Evolutionary conservation across 805 yeast genomes (phyloP).

Genomic region (Metschnikowia henanensis): DNA sequence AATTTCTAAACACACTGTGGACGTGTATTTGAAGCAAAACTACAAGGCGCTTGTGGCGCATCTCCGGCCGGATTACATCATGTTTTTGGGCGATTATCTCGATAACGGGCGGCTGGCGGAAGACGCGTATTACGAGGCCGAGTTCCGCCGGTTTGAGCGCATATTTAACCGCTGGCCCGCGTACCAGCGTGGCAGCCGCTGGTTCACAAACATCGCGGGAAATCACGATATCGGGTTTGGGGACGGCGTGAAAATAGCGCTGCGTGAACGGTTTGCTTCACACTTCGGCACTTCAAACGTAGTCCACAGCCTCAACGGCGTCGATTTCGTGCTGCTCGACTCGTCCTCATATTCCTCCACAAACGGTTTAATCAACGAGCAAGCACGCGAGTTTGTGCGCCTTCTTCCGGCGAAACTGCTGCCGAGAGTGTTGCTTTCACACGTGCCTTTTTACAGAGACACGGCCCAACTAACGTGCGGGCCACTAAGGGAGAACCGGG

Average conservation of each 20-base stretch:
- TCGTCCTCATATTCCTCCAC: slow-evolving; percentile 21
- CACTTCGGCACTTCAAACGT: slow-evolving; percentile 36
- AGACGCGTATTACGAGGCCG: slow-evolving; percentile 30
- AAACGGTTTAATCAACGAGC: slow-evolving; percentile 12
- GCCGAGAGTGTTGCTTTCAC: slow-evolving; percentile 26
- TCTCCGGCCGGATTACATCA: slow-evolving; percentile 36
- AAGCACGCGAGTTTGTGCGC: slow-evolving; percentile 17
- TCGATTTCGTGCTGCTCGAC: slow-evolving; percentile 29
- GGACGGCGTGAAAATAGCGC: slow-evolving; percentile 23
- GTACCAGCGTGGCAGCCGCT: slow-evolving; percentile 24
- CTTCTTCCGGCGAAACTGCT: slow-evolving; percentile 4
- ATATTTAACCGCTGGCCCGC: slow-evolving; percentile 27
- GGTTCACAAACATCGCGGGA: slow-evolving; percentile 32
- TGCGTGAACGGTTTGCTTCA: slow-evolving; percentile 29
- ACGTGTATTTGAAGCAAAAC: slow-evolving; percentile 37
- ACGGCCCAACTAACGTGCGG: slow-evolving; percentile 21
- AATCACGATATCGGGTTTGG: slow-evolving; percentile 32
- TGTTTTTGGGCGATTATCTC: slow-evolving; percentile 43
- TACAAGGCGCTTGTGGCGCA: slow-evolving; percentile 32
- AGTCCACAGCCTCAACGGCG: slow-evolving; percentile 26
- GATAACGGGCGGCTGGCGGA: slow-evolving; percentile 41
- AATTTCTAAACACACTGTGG: slow-evolving; percentile 43
- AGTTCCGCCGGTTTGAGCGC: slow-evolving; percentile 31
- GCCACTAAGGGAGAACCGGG: slow-evolving; percentile 21
- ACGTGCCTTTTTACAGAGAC: slow-evolving; percentile 26